Evolutionary conservation across 129 eudicot genomes (phyloP).

Genomic region (Pulicaria dysenterica): DNA sequence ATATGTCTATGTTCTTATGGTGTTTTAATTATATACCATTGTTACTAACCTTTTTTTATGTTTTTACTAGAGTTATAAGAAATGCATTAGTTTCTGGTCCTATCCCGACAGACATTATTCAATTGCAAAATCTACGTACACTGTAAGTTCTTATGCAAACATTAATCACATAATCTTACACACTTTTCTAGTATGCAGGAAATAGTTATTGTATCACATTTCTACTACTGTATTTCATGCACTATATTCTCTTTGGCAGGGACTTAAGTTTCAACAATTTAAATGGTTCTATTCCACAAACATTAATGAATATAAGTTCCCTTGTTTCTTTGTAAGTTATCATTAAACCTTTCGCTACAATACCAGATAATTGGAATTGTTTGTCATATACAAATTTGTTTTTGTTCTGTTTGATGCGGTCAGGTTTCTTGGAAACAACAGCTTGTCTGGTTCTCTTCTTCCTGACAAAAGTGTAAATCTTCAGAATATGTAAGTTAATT

Average conservation of each 20-base stretch:
- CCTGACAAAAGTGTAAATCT: conserved; percentile 49
- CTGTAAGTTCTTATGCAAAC: conserved; percentile 48
- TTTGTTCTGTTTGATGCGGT: conserved; percentile 22
- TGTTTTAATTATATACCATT: conserved; percentile 5
- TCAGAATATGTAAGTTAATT: conserved; percentile 55
- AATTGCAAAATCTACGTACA: conserved; percentile 37
- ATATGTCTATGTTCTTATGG: conserved; percentile 12
- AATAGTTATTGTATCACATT: neutral
- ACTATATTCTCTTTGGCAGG: conserved; percentile 41
- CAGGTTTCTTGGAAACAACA: conserved; percentile 89
- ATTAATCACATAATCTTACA: neutral
- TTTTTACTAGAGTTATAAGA: conserved; percentile 46
- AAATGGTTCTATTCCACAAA: conserved; percentile 60
- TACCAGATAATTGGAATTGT: neutral
- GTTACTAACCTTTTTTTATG: conserved; percentile 15
- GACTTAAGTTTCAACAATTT: conserved; percentile 80
- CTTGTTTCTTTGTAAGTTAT: conserved; percentile 59
- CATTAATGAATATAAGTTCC: conserved; percentile 54
- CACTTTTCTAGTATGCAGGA: conserved; percentile 5
- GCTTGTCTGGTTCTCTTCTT: conserved; percentile 63
- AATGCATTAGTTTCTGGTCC: conserved; percentile 66
- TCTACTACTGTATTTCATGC: conserved; percentile 13
- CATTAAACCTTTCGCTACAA: conserved; percentile 4
- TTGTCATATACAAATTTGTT: neutral
- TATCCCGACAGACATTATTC: conserved; percentile 48